Evolutionary conservation across 345 rosid genomes (phyloP).

Genomic region (Lepidium aucheri): DNA sequence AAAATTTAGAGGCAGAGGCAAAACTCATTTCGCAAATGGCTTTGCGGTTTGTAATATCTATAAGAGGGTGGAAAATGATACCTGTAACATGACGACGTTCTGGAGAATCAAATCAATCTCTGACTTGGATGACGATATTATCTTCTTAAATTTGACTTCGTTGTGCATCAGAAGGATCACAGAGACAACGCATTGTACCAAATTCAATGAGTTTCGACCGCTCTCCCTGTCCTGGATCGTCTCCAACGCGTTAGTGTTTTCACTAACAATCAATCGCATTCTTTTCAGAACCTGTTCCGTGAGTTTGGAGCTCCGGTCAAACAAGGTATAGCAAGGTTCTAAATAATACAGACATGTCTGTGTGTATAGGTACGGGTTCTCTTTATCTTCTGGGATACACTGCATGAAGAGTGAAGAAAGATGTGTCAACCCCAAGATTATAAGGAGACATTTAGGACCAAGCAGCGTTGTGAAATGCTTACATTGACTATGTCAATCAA

Average conservation of each 20-base stretch:
- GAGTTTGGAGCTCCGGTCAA: constrained; percentile 49
- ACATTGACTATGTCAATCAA: constrained; percentile 51
- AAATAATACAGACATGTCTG: constrained; percentile 35
- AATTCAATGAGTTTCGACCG: constrained; percentile 20
- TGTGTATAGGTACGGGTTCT: constrained; percentile 15
- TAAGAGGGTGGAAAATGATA: constrained; percentile 20
- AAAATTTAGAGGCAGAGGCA: neutral
- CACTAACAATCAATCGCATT: constrained; percentile 35
- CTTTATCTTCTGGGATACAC: constrained; percentile 43
- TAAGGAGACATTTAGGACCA: neutral
- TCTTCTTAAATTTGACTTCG: constrained; percentile 38
- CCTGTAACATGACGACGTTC: constrained; percentile 45
- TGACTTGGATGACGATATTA: constrained; percentile 31
- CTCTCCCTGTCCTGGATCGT: constrained; percentile 14
- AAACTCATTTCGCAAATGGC: neutral
- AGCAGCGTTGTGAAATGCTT: constrained; percentile 17
- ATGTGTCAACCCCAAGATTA: neutral
- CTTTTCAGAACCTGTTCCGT: constrained; percentile 34
- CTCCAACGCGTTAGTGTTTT: constrained; percentile 18
- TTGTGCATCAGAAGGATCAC: constrained; percentile 47
- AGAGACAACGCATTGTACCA: constrained; percentile 41
- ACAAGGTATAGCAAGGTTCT: constrained; percentile 53
- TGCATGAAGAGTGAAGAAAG: constrained; percentile 28
- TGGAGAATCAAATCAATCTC: constrained; percentile 42
- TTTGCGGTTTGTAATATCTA: neutral